phyloP scores from a whole-genome alignment of 2,329 filamentous ascomycete genomes.

The Epichloe baconii region DNA sequence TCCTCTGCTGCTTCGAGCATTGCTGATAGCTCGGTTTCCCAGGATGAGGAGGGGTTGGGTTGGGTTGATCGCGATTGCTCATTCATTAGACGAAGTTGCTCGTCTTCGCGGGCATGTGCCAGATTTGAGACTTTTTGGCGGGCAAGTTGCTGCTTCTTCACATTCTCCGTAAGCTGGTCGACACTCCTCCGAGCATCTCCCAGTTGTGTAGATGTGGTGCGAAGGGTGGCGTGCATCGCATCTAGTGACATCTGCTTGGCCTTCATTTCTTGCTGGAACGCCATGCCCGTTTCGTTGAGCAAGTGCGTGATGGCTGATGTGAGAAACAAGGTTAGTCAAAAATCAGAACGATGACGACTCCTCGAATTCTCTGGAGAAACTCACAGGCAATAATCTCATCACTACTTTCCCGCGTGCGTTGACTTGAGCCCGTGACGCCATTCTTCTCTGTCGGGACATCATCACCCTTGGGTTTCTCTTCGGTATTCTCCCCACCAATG shows the following conservation, averaged over 20 bases:
- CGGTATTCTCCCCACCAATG: slow-evolving; percentile 54
- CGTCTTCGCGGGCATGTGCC: slow-evolving; percentile 56
- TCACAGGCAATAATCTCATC: slow-evolving; percentile 69
- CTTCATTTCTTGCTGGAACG: slow-evolving; percentile 69
- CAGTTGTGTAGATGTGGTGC: slow-evolving; percentile 65
- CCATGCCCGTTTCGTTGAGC: slow-evolving; percentile 62
- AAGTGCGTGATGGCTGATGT: slow-evolving; percentile 64
- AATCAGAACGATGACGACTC: not conserved
- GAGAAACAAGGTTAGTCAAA: not conserved
- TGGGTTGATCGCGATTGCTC: slow-evolving; percentile 27
- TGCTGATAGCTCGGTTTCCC: slow-evolving; percentile 40
- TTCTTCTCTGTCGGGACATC: slow-evolving; percentile 30
- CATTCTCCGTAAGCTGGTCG: slow-evolving; percentile 54
- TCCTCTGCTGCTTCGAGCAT: slow-evolving; percentile 32
- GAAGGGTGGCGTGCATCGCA: slow-evolving; percentile 65
- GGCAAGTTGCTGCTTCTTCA: slow-evolving; percentile 51
- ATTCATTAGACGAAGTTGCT: slow-evolving; percentile 39
- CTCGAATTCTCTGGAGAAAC: slow-evolving; percentile 20
- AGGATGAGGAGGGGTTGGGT: slow-evolving; percentile 34
- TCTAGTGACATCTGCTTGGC: slow-evolving; percentile 77
- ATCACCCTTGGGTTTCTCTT: slow-evolving; percentile 31
- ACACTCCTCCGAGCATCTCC: slow-evolving; percentile 63
- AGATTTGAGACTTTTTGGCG: slow-evolving; percentile 68
- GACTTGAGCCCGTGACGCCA: slow-evolving; percentile 30
- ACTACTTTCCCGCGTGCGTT: slow-evolving; percentile 56